Base-by-base conservation (phyloP, 192 early-diverging fungal genomes). In the Umbelopsis ramanniana region DNA sequence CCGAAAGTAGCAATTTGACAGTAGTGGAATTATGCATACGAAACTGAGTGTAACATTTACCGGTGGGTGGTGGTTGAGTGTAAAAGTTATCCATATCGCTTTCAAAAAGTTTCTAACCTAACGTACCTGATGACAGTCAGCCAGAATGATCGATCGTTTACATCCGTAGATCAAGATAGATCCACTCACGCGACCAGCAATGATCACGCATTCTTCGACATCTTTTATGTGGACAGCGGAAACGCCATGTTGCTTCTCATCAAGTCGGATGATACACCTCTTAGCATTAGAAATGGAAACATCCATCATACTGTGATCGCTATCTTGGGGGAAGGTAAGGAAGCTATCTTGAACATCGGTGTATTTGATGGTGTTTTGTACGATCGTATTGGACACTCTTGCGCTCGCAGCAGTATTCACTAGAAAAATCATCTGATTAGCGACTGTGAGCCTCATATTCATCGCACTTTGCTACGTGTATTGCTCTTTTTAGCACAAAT, bases 151-250 rank as follows among this genome's bases (percentile, higher is more conserved):
- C 55, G 87, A 92, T 17, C 81, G 77, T 22, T 80, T 76, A 52
- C 92, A 89, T 50, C 86, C 84, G 70, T 94, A 85, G 14, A 93
- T 74, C 15, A 95, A 81, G 21, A 92, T 83, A 21, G 93, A 92
- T 23, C 94, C 94, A 48, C 80, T 77, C 19, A 96, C 85, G 11
- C 87, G 83, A 2, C 87, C 87, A 54, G 86, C 80, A 7, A 94
- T 77, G 23, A 97, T 76, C 9, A 97, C 45, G 29, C 89, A 90
- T 53, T 84, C 76, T 15, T 82, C 70, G n/a, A 95, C 63, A 55
- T 90, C 83, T 69, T 89, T 88, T 75, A 92, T 89, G 75, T 97
- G 92, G 33, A 97, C 75, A 2, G 94, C 93, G 5, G 89, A 87
- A 15, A 95, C 45, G 7, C 78, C 72, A 3, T 78, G 69, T 63